phyloP scores from a whole-genome alignment of 2,329 filamentous ascomycete genomes.

The Elsinoe batatas region DNA sequence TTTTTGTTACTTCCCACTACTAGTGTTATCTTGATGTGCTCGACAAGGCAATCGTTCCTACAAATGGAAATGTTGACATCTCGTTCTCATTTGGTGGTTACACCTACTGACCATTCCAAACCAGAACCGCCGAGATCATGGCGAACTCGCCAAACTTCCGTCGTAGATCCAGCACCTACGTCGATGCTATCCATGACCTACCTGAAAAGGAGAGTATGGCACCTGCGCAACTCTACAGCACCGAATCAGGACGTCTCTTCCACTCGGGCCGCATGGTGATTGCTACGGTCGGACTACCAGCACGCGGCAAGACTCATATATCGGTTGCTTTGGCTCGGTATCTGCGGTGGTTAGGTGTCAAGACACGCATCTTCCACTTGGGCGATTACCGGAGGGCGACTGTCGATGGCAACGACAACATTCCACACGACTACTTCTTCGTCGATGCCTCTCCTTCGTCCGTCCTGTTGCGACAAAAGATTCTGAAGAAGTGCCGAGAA shows the following conservation, averaged over 20 bases:
- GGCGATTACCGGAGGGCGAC: conserved; percentile 93
- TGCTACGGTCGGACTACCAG: conserved; percentile 89
- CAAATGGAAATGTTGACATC: not conserved
- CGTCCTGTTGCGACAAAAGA: conserved; percentile 91
- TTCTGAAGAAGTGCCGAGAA: conserved; percentile 91
- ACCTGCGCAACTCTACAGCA: conserved; percentile 94
- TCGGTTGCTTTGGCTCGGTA: conserved; percentile 93
- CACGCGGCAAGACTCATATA: conserved; percentile 95
- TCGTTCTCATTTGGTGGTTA: not conserved
- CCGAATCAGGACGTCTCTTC: conserved; percentile 92
- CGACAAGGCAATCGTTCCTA: not conserved
- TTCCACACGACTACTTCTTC: conserved; percentile 97
- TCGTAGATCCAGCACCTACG: conserved; percentile 88
- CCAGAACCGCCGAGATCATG: conserved; percentile 80
- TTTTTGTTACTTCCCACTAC: too few relatives aligned
- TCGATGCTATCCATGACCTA: conserved; percentile 93
- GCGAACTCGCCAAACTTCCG: conserved; percentile 83
- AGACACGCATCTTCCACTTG: conserved; percentile 94
- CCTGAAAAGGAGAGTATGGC: conserved; percentile 76
- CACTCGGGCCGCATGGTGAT: conserved; percentile 96
- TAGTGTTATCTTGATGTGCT: too few relatives aligned
- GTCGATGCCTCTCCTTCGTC: conserved; percentile 86
- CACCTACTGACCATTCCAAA: too few relatives aligned
- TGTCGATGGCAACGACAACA: conserved; percentile 68
- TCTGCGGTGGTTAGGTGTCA: conserved; percentile 92